A percentile compares a stretch with the other conserved stretches of the same genome.
Evolutionary conservation across 73 alveolate genomes (phyloP).

Genomic region (Symbiodinium natans): DNA sequence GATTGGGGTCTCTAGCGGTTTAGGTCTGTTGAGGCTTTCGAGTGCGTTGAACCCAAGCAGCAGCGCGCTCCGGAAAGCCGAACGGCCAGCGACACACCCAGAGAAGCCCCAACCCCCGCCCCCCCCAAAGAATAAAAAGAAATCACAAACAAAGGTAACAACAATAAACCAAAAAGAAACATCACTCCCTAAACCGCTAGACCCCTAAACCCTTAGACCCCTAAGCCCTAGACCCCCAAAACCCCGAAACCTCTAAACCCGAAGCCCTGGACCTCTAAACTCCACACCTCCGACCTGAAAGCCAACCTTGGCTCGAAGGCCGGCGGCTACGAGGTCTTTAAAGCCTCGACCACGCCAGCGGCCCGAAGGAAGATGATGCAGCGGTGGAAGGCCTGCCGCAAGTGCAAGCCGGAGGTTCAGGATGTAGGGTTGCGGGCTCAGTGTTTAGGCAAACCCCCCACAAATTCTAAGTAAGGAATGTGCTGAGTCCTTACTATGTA

Average conservation of each 20-base stretch:
- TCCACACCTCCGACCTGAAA: no score
- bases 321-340: constrained; percentile 67
- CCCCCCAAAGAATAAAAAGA: no score
- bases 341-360: constrained; percentile 21
- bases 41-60: no score
- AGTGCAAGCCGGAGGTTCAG: neutral
- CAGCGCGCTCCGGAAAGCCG: no score
- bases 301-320: constrained; percentile 1
- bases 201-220: neutral
- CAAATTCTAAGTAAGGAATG: no score
- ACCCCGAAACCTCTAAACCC: neutral
- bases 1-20: neutral
- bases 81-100: no score
- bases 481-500: no score
- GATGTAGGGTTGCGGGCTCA: neutral
- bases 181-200: neutral
- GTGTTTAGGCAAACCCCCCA: no score
- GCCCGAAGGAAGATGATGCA: constrained; percentile 29
- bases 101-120: no score
- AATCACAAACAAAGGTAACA: no score
- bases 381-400: neutral
- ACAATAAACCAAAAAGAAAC: neutral
- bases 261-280: no score
- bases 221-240: neutral
- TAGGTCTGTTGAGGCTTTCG: no score